Percentiles rank a stretch among this genome's conserved stretches.
Evolutionary conservation across 345 rosid species (phyloP).

Genomic region (Xanthoceras sorbifolium): DNA sequence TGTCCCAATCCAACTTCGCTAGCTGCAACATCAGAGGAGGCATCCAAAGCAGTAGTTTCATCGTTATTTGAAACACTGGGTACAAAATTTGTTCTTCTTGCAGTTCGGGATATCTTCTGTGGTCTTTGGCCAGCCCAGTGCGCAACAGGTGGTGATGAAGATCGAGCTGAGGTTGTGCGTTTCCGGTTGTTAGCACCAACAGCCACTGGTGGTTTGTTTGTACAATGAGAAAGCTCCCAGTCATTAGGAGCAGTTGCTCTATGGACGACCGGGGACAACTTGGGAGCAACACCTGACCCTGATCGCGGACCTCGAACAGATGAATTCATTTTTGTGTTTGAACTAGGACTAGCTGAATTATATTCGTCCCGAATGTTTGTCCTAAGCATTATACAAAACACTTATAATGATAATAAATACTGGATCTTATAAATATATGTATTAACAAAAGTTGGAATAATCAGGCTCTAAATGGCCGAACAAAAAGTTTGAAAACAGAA

Average conservation of each 20-base stretch:
- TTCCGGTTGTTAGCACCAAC: constrained; percentile 73
- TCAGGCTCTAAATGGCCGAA: neutral
- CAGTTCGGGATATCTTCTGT: constrained; percentile 79
- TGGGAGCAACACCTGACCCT: constrained; percentile 60
- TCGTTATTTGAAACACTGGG: constrained; percentile 76
- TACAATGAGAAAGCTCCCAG: constrained; percentile 84
- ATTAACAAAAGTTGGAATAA: neutral
- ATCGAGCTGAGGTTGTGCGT: constrained; percentile 59
- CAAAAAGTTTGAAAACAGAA: neutral
- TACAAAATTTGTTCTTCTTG: constrained; percentile 77
- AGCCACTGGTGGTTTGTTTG: constrained; percentile 67
- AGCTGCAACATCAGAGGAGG: constrained; percentile 63
- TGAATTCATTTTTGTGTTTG: constrained; percentile 58
- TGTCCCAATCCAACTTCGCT: constrained; percentile 67
- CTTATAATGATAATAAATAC: neutral
- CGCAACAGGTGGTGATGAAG: constrained; percentile 86
- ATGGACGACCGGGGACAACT: constrained; percentile 66
- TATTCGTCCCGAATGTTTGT: constrained; percentile 65
- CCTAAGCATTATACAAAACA: constrained; percentile 45
- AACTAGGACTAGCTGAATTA: constrained; percentile 70
- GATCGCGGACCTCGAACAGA: constrained; percentile 79
- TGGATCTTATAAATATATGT: constrained; percentile 1
- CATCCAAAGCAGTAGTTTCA: constrained; percentile 62
- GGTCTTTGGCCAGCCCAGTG: constrained; percentile 90
- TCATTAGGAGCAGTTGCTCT: constrained; percentile 66